phyloP scores from a whole-genome alignment of 768 basidiomycete genomes.

The Amanita brunnescens region DNA sequence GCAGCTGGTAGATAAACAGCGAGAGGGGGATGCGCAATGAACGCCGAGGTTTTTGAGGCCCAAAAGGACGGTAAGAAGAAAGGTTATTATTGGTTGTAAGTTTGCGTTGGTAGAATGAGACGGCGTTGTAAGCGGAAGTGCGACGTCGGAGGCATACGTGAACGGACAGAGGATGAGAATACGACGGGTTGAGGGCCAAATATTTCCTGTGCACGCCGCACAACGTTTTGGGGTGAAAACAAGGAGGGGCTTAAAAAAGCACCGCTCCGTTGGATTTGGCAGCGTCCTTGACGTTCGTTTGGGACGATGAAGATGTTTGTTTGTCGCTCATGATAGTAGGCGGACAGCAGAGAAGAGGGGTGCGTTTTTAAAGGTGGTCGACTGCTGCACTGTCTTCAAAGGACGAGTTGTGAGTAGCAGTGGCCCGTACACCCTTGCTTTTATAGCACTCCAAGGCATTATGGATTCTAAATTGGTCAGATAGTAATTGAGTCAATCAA shows the following conservation, averaged over 20 bases:
- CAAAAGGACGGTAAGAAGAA: not conserved
- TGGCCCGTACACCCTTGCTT: not conserved
- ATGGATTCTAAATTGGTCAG: not conserved
- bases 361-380: not conserved
- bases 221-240: constrained; percentile 9
- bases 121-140: not conserved
- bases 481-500: constrained; percentile 4
- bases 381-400: not conserved
- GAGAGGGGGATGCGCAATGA: not conserved
- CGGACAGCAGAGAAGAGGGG: not conserved
- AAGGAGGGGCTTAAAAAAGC: constrained; percentile 43
- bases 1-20: not conserved
- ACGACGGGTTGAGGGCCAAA: not conserved
- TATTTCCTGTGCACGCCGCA: not conserved
- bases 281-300: constrained; percentile 37
- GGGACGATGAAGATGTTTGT: constrained; percentile 28
- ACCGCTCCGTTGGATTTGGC: constrained; percentile 45
- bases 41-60: not conserved
- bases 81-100: not conserved
- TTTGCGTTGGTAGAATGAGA: not conserved
- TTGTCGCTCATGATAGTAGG: constrained; percentile 27
- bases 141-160: no score
- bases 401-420: not conserved
- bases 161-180: not conserved
- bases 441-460: constrained; percentile 1